A percentile compares a stretch with the other conserved stretches of the same genome.
Evolutionary conservation across 495 filamentous ascomycete species (phyloP).

Genomic region (Penicillium canariense): DNA sequence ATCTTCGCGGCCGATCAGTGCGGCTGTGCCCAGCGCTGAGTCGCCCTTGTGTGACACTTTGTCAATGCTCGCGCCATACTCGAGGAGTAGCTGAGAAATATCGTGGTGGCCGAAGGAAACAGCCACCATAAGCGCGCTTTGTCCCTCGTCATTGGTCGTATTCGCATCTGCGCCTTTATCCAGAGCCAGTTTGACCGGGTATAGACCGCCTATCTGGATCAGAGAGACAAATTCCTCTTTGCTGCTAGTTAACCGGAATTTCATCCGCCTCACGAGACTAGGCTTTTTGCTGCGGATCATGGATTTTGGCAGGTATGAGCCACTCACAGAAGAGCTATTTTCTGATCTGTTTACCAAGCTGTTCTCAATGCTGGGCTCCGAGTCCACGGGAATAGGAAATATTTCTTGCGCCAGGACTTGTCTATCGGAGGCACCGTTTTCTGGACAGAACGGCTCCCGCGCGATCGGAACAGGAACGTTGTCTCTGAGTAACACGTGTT

Average conservation of each 20-base stretch:
- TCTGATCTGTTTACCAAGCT: background rate
- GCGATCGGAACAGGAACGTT: conserved; percentile 7
- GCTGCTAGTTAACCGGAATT: conserved; percentile 9
- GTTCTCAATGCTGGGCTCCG: background rate
- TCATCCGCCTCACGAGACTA: conserved; percentile 13
- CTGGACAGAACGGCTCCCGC: background rate
- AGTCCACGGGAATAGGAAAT: background rate
- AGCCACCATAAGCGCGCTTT: conserved; percentile 40
- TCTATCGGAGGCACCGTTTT: background rate
- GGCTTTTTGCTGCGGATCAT: conserved; percentile 7
- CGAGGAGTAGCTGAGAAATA: conserved; percentile 26
- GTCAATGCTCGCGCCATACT: conserved; percentile 26
- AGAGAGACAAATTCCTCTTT: conserved; percentile 14
- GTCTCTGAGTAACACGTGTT: conserved; percentile 7
- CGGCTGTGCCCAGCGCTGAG: conserved; percentile 36
- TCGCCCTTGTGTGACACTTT: conserved; percentile 13
- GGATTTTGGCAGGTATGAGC: background rate
- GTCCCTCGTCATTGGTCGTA: conserved; percentile 26
- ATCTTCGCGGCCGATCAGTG: conserved; percentile 30
- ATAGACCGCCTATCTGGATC: conserved; percentile 4
- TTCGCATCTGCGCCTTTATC: conserved; percentile 40
- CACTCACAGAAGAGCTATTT: background rate
- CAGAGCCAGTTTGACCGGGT: conserved; percentile 16
- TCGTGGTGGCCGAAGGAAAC: conserved; percentile 17
- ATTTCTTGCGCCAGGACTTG: conserved; percentile 2